phyloP scores from a whole-genome alignment of 1,284 basidiomycete genomes.

The Tremellales sp. region DNA sequence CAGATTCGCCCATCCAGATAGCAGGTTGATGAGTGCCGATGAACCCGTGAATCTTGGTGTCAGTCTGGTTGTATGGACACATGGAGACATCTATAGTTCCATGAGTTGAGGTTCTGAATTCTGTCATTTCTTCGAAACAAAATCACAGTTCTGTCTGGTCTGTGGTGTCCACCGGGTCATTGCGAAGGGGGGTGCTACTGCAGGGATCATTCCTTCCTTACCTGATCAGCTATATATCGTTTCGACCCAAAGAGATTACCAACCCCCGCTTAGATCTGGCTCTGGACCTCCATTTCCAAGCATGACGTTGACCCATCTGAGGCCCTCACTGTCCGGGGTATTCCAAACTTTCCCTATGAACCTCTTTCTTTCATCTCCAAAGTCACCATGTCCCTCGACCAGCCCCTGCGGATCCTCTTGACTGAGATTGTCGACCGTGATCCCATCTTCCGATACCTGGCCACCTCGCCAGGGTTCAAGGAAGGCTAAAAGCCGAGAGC shows the following conservation, averaged over 20 bases:
- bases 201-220: slow-evolving; percentile 54
- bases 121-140: neutral
- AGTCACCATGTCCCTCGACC: slow-evolving; percentile 30
- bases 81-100: slow-evolving; percentile 58
- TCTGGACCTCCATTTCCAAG: slow-evolving; percentile 40
- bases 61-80: slow-evolving; percentile 71
- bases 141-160: slow-evolving; percentile 39
- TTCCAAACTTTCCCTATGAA: slow-evolving; percentile 14
- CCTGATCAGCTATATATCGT: neutral
- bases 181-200: slow-evolving; percentile 65
- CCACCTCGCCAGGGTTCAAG: too few species aligned
- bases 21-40: slow-evolving; percentile 71
- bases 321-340: slow-evolving; percentile 21
- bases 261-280: slow-evolving; percentile 34
- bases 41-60: slow-evolving; percentile 64
- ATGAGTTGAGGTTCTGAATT: neutral
- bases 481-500: too few species aligned
- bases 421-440: too few species aligned
- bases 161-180: slow-evolving; percentile 67
- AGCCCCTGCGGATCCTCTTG: too few species aligned
- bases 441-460: too few species aligned
- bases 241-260: neutral
- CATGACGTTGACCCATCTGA: slow-evolving; percentile 36
- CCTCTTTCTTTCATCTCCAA: slow-evolving; percentile 33
- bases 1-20: slow-evolving; percentile 87